Base-by-base conservation (phyloP, 805 yeast species). In the Candida peoriensis region DNA sequence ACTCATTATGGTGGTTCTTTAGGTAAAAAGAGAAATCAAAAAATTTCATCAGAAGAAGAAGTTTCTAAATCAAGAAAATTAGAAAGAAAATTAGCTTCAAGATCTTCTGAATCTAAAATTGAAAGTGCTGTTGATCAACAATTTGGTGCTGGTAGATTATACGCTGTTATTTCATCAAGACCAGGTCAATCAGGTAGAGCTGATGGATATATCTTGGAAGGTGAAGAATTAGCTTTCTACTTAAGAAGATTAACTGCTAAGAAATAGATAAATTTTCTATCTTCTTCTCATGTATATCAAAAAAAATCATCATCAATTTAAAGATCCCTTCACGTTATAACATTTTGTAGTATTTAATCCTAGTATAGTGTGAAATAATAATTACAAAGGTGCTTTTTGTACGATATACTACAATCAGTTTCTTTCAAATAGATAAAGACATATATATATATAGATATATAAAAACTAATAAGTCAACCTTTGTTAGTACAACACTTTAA, bases 181-280 rank as follows among this genome's bases (percentile, higher is more conserved):
- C 98, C 98, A 71, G 98, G 98, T 74, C 98, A 93, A 81, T 84
- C 95, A 57, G 98, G 98, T 74, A 94, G 98, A 79, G 82, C 88
- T 76, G 98, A 93, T 72, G 98, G 98, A 76, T 93, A 93, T 94
- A 83, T 93, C 76, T 85, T 93, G 71, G 98, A 93, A 81, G 98
- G 98, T 76, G 98, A 93, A 72, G 98, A 93, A 78, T 87, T 93
- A 74, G 97, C 97, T 71, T 93, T 93, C 95, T 93, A 93, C 96
- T 82, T 93, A 72, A 88, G 96, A 83, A 90, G 96, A 87, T 79
- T 93, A 75, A 81, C 96, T 72, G 94, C 96, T 70, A 90, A 93
- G 89, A 93, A 90, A 84, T 90, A 88, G 81, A 33, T 37, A 38
- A 29, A 26, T 36, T 40, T 36, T n/a, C n/a, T n/a, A n/a, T n/a